These are phyloP conservation scores for Albatrellus ellisii DNA, from an alignment of 768 basidiomycete species.

Conservation along the genomic window DNA sequence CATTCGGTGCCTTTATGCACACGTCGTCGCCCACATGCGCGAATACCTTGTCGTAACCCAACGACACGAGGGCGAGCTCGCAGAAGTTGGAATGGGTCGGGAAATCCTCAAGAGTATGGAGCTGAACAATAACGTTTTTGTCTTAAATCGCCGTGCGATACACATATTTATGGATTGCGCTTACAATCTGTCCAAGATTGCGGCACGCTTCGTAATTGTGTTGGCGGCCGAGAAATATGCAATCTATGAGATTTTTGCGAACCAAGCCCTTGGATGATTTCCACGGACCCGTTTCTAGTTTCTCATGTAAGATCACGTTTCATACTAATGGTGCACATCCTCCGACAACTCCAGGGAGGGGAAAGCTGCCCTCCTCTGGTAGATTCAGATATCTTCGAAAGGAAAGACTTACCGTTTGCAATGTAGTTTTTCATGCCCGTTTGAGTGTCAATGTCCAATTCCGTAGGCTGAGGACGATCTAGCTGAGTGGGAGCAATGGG, in stretches of 20 bases:
- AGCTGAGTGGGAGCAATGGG: background rate
- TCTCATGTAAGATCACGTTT: background rate
- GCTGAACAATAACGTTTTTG: constrained; percentile 21
- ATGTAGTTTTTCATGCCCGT: constrained; percentile 82
- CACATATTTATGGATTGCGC: no score
- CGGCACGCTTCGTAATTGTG: constrained; percentile 71
- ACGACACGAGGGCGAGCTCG: constrained; percentile 61
- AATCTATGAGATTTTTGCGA: constrained; percentile 57
- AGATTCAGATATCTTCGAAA: no score
- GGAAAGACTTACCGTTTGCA: constrained; percentile 9
- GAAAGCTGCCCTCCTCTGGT: no score
- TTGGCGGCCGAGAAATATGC: constrained; percentile 67
- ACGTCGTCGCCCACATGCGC: constrained; percentile 77
- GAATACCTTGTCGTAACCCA: constrained; percentile 73
- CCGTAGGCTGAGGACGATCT: constrained; percentile 37
- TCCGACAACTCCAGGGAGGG: no score
- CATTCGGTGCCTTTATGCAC: constrained; percentile 60
- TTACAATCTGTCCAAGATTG: constrained; percentile 57
- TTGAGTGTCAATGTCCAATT: constrained; percentile 71
- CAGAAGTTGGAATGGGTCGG: constrained; percentile 86
- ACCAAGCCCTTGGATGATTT: constrained; percentile 77
- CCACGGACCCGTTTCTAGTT: constrained; percentile 59
- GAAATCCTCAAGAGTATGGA: constrained; percentile 80
- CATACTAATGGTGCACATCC: no score
- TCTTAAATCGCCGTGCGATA: constrained; percentile 3